phyloP scores from a whole-genome alignment of 164 flowering plant species.

The Chimonanthus praecox region DNA sequence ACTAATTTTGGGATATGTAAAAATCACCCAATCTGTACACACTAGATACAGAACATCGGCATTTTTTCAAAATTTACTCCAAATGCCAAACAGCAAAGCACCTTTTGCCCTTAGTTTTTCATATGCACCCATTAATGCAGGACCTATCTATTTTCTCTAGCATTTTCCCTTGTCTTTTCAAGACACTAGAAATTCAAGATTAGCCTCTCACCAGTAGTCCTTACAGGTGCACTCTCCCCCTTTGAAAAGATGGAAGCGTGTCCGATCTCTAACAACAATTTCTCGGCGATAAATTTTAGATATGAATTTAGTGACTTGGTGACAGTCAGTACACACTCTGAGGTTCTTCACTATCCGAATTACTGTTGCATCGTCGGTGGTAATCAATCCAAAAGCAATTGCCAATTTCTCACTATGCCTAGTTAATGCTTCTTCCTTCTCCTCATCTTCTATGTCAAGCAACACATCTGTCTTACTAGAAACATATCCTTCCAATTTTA shows the following conservation, averaged over 20 bases:
- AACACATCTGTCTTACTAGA: conserved; percentile 30
- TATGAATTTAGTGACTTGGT: conserved; percentile 33
- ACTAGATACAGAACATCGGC: too few relatives aligned
- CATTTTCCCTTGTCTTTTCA: too few relatives aligned
- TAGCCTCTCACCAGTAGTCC: conserved; percentile 30
- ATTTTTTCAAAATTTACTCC: too few relatives aligned
- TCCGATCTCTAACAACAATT: conserved; percentile 35
- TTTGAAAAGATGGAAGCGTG: conserved; percentile 35
- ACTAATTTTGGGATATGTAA: too few relatives aligned
- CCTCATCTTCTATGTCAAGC: conserved; percentile 22
- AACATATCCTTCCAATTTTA: conserved; percentile 23
- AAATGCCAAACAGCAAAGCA: too few relatives aligned
- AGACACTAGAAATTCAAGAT: not conserved
- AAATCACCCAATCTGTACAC: too few relatives aligned
- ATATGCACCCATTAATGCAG: too few relatives aligned
- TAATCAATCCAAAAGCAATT: conserved; percentile 40
- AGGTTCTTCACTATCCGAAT: conserved; percentile 34
- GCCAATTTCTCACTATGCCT: conserved; percentile 45
- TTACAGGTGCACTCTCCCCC: conserved; percentile 35
- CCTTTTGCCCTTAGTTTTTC: too few relatives aligned
- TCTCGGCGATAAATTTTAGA: conserved; percentile 32
- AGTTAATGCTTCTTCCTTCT: conserved; percentile 31
- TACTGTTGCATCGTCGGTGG: conserved; percentile 29
- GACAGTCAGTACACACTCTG: conserved; percentile 34
- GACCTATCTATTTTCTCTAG: too few relatives aligned